Evolutionary conservation across 139 green algal genomes (phyloP).

Genomic region (Limnomonas spitsbergensis): DNA sequence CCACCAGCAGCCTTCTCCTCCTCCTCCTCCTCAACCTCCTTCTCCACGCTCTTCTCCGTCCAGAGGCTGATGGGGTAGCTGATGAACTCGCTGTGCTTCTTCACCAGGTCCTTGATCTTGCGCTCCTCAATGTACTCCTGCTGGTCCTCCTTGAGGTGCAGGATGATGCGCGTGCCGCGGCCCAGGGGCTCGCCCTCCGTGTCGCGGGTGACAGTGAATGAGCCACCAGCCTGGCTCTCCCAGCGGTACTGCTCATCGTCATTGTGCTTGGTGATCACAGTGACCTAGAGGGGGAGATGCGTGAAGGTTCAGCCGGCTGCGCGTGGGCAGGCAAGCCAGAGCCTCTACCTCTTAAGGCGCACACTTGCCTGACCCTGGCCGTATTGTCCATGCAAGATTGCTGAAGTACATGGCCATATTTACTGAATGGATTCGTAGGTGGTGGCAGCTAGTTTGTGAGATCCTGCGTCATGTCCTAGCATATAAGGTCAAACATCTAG

Average conservation of each 20-base stretch:
- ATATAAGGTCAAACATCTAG: too few species aligned
- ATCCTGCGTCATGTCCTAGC: too few species aligned
- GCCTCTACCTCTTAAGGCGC: neutral
- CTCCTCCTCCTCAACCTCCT: constrained; percentile 91
- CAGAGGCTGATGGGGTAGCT: constrained; percentile 97
- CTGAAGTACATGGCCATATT: too few species aligned
- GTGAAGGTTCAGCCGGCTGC: too few species aligned
- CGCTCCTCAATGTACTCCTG: constrained; percentile 98
- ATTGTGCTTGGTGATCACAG: constrained; percentile 96
- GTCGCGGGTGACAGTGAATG: constrained; percentile 95
- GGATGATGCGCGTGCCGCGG: constrained; percentile 93
- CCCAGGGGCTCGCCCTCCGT: constrained; percentile 78
- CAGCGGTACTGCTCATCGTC: constrained; percentile 98
- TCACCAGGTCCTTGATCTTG: constrained; percentile 97
- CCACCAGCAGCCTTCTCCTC: too few species aligned
- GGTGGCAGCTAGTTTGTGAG: too few species aligned
- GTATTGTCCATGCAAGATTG: neutral
- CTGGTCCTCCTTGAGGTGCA: constrained; percentile 95
- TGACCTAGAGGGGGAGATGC: too few species aligned
- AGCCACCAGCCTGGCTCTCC: constrained; percentile 97
- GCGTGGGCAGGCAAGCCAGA: neutral
- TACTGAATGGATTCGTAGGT: too few species aligned
- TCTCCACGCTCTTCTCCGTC: constrained; percentile 96
- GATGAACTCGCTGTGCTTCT: constrained; percentile 99
- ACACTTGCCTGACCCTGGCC: too few species aligned